These are phyloP conservation scores for Sungouiella blattae DNA, from an alignment of 805 yeast genomes.

Conservation along the genomic window DNA sequence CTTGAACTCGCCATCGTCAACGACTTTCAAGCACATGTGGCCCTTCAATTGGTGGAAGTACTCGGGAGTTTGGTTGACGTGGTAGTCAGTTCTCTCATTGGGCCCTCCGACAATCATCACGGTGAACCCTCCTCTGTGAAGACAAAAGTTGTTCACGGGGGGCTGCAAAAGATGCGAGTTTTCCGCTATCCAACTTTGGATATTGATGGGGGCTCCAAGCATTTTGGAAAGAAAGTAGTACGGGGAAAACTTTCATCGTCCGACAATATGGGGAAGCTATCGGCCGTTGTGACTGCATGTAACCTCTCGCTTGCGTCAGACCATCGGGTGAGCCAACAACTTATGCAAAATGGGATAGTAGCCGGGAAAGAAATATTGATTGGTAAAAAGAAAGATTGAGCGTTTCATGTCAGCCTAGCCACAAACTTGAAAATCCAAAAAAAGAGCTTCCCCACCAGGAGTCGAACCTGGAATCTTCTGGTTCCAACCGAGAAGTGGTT, in stretches of 20 bases:
- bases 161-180: slow-evolving; percentile 77
- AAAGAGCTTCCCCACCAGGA: slow-evolving; percentile 50
- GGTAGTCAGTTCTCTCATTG: slow-evolving; percentile 89
- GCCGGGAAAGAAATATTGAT: background rate
- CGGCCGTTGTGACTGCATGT: background rate
- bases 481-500: slow-evolving; percentile 45
- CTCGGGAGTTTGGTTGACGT: slow-evolving; percentile 91
- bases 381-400: too few relatives aligned
- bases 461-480: slow-evolving; percentile 56
- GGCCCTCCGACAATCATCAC: slow-evolving; percentile 97
- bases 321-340: background rate
- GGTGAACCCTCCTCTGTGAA: slow-evolving; percentile 88
- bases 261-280: background rate
- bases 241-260: background rate
- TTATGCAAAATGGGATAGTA: background rate
- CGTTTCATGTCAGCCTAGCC: too few relatives aligned
- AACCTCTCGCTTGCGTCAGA: background rate
- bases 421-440: slow-evolving; percentile 21
- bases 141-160: slow-evolving; percentile 87
- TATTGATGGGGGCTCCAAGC: slow-evolving; percentile 69
- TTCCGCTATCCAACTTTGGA: slow-evolving; percentile 76
- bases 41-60: slow-evolving; percentile 90
- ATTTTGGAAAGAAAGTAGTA: slow-evolving; percentile 20
- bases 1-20: slow-evolving; percentile 63
- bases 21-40: slow-evolving; percentile 77